Base-by-base conservation (phyloP, 2,329 filamentous ascomycete genomes). In the Furcasterigmium sp. region DNA sequence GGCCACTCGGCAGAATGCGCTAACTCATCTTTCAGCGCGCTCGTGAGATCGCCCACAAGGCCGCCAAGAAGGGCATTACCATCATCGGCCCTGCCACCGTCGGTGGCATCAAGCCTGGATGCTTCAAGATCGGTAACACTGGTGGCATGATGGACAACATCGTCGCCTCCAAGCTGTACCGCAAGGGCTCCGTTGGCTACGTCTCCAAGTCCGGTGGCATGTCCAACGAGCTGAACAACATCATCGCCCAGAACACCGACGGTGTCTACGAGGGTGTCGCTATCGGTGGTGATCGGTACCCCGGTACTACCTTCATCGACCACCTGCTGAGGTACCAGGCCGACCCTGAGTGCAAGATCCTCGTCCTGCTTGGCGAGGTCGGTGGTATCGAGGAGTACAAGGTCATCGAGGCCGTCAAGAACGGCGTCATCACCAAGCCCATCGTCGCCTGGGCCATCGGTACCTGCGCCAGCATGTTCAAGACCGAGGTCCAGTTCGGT, bases 61-160 rank as follows among this genome's bases (percentile, higher is more conserved):
- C 93, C 55, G 80, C 93, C 76, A 91, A 96, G 82, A 98, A 97
- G 85, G 91, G 91, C 51, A 86, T 98, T 65, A 96, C 91, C 70
- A 98, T 98, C 69, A 96, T 98, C 63, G 93, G 93, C 53, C 93
- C 93, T 53, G 93, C 93, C 59, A 98, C 93, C 44, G 93, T 98
- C 51, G 93, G 93, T 82, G 93, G 93, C 62, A 97, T 98, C 76
- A 98, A 97, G 83, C 93, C 93, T 51, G 93, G 93, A 69, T 88
- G 87, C 68, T 98, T 91, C 87, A 98, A 97, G 83, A 98, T 98
- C 54, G 93, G 93, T 68, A 98, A 98, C 82, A 98, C 93, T 60
- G 93, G 93, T 81, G 93, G 93, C 72, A 98, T 98, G 93, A 98
- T 98, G 93, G 93, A 98, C 82, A 98, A 98, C 82, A 98, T 98